phyloP scores from a whole-genome alignment of 768 basidiomycete species.

The Clitopilus hobsonii region DNA sequence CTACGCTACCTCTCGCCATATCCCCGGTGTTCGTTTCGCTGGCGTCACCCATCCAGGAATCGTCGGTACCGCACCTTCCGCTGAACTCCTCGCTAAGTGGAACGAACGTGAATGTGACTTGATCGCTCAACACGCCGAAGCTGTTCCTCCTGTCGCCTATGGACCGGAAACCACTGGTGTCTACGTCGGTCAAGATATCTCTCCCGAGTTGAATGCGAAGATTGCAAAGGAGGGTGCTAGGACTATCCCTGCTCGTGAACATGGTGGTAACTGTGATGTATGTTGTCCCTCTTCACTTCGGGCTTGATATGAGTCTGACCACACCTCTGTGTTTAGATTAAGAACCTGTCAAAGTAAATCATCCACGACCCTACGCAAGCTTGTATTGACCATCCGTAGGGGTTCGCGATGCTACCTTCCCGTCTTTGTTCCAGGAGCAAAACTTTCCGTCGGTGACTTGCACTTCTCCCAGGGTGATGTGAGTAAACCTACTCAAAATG shows the following conservation, averaged over 20 bases:
- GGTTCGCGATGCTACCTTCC: constrained; percentile 75
- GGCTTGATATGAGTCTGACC: neutral
- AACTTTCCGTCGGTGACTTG: constrained; percentile 72
- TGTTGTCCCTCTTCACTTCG: constrained; percentile 12
- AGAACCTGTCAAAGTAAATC: constrained; percentile 61
- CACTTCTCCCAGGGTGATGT: constrained; percentile 81
- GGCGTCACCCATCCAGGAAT: constrained; percentile 75
- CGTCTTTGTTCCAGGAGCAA: constrained; percentile 72
- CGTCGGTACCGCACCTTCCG: constrained; percentile 72
- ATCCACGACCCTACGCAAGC: neutral
- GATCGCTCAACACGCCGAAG: constrained; percentile 45
- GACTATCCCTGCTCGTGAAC: constrained; percentile 74
- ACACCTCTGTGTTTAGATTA: constrained; percentile 45
- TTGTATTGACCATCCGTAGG: constrained; percentile 18
- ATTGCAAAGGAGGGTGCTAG: constrained; percentile 65
- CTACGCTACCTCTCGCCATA: constrained; percentile 70
- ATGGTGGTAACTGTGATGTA: constrained; percentile 76
- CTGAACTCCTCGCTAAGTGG: constrained; percentile 70
- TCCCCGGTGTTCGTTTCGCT: constrained; percentile 76
- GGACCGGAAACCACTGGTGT: constrained; percentile 55
- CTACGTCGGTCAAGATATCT: constrained; percentile 66
- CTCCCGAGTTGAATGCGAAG: constrained; percentile 39
- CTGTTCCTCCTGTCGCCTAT: constrained; percentile 64
- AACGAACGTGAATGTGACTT: constrained; percentile 66
- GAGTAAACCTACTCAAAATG: constrained; percentile 4